A percentile compares a stretch with the other conserved stretches of the same genome.
These are phyloP conservation scores for Austropuccinia psidii DNA, from an alignment of 1,284 basidiomycete genomes.

Conservation along the genomic window DNA sequence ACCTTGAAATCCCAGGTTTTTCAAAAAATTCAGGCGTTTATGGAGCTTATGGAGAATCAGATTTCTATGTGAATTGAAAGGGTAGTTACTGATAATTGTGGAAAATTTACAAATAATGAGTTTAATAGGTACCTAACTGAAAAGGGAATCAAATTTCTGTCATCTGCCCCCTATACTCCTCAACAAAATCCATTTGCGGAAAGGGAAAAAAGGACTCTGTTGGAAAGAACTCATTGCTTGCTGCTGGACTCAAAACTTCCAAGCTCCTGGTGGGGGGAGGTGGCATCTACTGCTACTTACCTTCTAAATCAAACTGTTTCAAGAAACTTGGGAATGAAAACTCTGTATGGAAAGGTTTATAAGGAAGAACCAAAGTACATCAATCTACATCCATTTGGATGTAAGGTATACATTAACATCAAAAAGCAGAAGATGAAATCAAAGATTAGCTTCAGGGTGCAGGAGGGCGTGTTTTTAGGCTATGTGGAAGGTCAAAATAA, in stretches of 20 bases:
- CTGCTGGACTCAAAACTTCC: neutral
- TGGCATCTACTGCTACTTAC: neutral
- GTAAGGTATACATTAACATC: neutral
- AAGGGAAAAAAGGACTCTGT: neutral
- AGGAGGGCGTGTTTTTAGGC: neutral
- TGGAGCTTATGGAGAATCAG: no score
- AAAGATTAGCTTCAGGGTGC: neutral
- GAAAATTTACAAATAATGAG: neutral
- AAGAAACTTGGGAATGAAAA: neutral
- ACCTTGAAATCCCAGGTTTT: no score
- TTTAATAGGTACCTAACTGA: neutral
- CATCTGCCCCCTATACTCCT: constrained; percentile 13
- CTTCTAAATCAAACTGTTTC: neutral
- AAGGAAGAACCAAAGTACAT: neutral
- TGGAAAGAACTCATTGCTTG: neutral
- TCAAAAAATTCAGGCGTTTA: no score
- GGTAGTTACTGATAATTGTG: constrained; percentile 15
- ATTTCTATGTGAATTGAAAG: no score
- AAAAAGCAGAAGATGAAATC: neutral
- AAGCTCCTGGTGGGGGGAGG: neutral
- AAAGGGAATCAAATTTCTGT: neutral
- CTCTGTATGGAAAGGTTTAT: neutral
- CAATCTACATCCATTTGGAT: neutral
- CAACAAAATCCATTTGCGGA: constrained; percentile 22
- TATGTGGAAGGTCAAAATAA: neutral